These are phyloP conservation scores for Lactifluus hygrophoroides DNA, from an alignment of 768 basidiomycete genomes.

Conservation along the genomic window DNA sequence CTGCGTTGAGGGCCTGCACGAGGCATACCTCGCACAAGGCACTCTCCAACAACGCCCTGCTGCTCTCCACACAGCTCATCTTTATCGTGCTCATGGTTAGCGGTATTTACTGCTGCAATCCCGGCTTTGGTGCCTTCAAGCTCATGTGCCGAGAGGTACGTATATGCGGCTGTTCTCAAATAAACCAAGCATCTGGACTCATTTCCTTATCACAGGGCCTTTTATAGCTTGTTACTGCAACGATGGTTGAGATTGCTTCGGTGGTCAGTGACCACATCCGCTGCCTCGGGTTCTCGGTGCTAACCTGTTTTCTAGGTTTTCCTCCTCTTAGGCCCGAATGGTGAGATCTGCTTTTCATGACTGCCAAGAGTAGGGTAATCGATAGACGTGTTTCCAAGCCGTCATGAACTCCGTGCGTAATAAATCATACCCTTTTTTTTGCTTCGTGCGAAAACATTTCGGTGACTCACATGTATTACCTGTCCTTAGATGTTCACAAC, in stretches of 20 bases:
- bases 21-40: neutral
- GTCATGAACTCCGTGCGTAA: too few relatives aligned
- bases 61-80: neutral
- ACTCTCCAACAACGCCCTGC: neutral
- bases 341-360: neutral
- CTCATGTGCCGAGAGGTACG: conserved; percentile 16
- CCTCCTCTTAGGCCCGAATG: conserved; percentile 9
- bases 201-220: conserved; percentile 7
- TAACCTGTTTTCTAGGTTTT: conserved; percentile 5
- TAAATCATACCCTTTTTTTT: too few relatives aligned
- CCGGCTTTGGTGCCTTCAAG: conserved; percentile 1
- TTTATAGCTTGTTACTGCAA: conserved; percentile 6
- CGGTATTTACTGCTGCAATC: conserved; percentile 6
- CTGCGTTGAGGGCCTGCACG: neutral
- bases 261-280: neutral
- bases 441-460: too few relatives aligned
- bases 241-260: conserved; percentile 1
- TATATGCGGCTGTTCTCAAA: neutral
- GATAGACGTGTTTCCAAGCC: too few relatives aligned
- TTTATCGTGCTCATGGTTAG: conserved; percentile 2
- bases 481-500: too few relatives aligned
- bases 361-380: too few relatives aligned
- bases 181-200: neutral
- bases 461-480: too few relatives aligned
- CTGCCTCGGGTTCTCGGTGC: neutral